Base-by-base conservation (phyloP, 768 basidiomycete species). In the Astraeus odoratus region DNA sequence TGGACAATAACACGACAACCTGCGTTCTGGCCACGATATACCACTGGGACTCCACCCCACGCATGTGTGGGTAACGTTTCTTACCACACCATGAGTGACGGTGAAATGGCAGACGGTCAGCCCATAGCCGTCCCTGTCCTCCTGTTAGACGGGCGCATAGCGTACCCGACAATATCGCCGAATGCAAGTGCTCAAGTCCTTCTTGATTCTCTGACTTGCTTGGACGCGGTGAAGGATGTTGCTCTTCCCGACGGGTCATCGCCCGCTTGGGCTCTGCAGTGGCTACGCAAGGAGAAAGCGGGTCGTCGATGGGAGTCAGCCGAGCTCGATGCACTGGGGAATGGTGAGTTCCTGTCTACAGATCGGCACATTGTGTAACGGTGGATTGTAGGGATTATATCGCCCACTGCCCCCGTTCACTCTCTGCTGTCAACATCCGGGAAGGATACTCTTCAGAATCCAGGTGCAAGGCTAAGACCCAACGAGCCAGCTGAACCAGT, bases 231-330 rank as follows among this genome's bases (percentile, higher is more conserved):
- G 46, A 74, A 66, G 52, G 52, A 61, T 15, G 80, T 80, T 30
- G 61, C 81, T 13, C 67, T 84, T 3, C 79, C 77, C 8, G 75
- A 77, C 52, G 64, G 82, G 13, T 65, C 74, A 34, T 74, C 80
- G 24, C 63, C 60, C 43, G 77, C 74, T 4, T 91, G 87, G 86
- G 82, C 77, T 18, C 60, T 91, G 48, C 86, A 86, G 60, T 67
- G 60, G 43, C 72, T 86, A 36, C 72, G 82, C 38, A 67, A 60
- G 31, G 80, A 88, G 57, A 69, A 64, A 18, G 64, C 61, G 38
- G 86, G 85, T 39, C 69, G 79, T 19, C 59, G 68, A 44, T 87
- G 88, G 86, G 80, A 82, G 52, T 81, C 87, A 51, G 70, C 75
- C 2, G 86, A 86, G 50, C 70, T 91, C 4, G 73, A 77, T 46